These are phyloP conservation scores for Dipteronia sinensis DNA, from an alignment of 345 rosid genomes.

Conservation along the genomic window DNA sequence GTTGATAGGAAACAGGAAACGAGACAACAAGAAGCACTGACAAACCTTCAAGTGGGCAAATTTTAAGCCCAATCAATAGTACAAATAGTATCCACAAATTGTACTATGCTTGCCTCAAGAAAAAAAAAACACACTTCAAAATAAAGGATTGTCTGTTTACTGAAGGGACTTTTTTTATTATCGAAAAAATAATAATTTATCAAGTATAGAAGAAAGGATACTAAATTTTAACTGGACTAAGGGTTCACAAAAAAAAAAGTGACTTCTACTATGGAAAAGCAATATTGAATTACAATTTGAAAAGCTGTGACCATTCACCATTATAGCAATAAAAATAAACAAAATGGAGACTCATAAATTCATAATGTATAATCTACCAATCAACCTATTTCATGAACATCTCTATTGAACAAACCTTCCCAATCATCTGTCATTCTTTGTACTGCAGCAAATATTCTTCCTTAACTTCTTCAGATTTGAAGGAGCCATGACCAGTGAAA, in stretches of 20 bases:
- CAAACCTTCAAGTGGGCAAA: neutral
- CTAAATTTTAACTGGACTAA: neutral
- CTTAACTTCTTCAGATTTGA: neutral
- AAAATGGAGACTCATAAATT: neutral
- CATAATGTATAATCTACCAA: neutral
- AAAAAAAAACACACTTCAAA: neutral
- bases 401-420: neutral
- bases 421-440: neutral
- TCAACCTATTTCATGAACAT: neutral
- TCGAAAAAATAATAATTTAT: too few relatives aligned
- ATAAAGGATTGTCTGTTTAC: neutral
- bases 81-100: neutral
- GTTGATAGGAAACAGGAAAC: neutral
- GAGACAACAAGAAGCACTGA: constrained; percentile 1
- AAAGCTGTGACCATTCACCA: neutral
- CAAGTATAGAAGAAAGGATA: neutral
- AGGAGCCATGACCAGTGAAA: neutral
- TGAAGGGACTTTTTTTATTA: neutral
- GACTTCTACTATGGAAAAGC: neutral
- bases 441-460: neutral
- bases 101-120: neutral
- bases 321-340: too few relatives aligned
- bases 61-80: neutral
- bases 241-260: neutral
- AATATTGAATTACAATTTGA: neutral